Conservation (phyloP, 306 rosid genomes). For the Rosa persica region DNA sequence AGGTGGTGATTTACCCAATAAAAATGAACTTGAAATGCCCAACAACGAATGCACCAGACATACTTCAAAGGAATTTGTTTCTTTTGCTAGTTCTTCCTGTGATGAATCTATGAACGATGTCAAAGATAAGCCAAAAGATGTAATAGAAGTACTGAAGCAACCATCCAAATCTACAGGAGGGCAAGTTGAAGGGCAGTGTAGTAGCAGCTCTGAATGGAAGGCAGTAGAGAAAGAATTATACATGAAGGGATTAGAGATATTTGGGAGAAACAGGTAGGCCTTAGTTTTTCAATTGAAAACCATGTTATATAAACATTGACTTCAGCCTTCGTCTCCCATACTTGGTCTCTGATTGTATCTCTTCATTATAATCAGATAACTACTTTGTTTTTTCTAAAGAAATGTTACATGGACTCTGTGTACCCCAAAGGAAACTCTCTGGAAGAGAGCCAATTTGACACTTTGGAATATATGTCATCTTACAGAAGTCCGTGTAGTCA, state of each 20-base stretch:
- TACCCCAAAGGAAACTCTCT: neutral
- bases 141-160: conserved; percentile 32
- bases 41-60: conserved; percentile 32
- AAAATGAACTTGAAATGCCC: conserved; percentile 34
- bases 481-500: neutral
- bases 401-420: neutral
- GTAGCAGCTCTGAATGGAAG: conserved; percentile 65
- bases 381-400: neutral
- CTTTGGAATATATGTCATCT: neutral
- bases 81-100: conserved; percentile 42
- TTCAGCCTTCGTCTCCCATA: neutral
- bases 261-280: conserved; percentile 84
- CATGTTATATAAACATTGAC: neutral
- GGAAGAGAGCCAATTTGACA: neutral
- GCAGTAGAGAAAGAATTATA: conserved; percentile 83
- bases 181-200: conserved; percentile 36
- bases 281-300: conserved; percentile 8
- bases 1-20: conserved; percentile 23
- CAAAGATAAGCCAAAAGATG: conserved; percentile 37
- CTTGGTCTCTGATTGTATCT: neutral
- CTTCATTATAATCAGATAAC: neutral
- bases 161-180: conserved; percentile 36
- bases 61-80: conserved; percentile 38
- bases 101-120: conserved; percentile 36
- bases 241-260: conserved; percentile 90